Conservation (phyloP, 2,329 filamentous ascomycete species). For the Knufia petricola region DNA sequence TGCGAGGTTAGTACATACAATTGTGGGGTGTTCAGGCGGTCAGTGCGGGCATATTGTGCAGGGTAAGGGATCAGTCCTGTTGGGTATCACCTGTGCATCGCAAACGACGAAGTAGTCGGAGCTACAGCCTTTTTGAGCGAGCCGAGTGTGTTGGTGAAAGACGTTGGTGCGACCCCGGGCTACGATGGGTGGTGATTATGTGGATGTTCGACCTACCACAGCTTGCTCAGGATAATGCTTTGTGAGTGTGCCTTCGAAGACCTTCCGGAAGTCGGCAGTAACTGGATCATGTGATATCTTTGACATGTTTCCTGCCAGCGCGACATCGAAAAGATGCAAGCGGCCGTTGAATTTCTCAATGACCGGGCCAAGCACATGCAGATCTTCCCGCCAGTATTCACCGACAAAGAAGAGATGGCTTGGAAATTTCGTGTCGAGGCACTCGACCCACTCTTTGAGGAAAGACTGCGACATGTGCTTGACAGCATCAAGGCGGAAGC, state of each 20-base stretch:
- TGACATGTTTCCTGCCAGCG: conserved; percentile 59
- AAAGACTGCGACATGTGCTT: conserved; percentile 63
- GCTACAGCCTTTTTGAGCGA: too few relatives aligned
- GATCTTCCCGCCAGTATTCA: conserved; percentile 58
- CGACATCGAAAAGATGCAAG: conserved; percentile 56
- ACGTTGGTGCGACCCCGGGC: too few relatives aligned
- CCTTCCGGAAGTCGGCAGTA: conserved; percentile 49
- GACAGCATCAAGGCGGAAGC: conserved; percentile 62
- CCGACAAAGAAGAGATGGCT: conserved; percentile 54
- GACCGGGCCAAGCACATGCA: conserved; percentile 48
- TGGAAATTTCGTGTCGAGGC: conserved; percentile 43
- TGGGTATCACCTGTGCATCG: too few relatives aligned
- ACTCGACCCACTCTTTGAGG: conserved; percentile 52
- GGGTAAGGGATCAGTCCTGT: too few relatives aligned
- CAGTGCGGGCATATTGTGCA: too few relatives aligned
- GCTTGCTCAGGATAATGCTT: conserved; percentile 44
- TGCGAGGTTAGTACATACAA: neutral
- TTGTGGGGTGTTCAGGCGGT: too few relatives aligned
- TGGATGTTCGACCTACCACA: conserved; percentile 37
- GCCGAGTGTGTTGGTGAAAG: too few relatives aligned
- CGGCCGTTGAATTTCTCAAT: conserved; percentile 49
- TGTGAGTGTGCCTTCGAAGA: conserved; percentile 55
- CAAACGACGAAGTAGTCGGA: too few relatives aligned
- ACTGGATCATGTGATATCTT: conserved; percentile 44
- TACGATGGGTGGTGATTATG: neutral